Percentiles rank a stretch among this genome's conserved stretches.
These are phyloP conservation scores for Ophiosphaerella herpotricha DNA, from an alignment of 2,329 filamentous ascomycete species.

Conservation along the genomic window DNA sequence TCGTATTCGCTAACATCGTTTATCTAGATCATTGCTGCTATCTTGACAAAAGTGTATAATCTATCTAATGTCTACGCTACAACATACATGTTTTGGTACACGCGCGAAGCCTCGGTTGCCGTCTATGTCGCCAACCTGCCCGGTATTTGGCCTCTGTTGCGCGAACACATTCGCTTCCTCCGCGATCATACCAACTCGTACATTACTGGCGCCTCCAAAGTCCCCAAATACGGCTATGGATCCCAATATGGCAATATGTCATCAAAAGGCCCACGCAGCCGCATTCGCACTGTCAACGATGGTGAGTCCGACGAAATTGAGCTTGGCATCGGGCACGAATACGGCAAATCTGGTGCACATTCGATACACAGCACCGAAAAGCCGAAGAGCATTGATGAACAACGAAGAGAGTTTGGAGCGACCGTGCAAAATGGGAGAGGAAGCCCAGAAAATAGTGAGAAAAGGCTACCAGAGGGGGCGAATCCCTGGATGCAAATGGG, in stretches of 20 bases:
- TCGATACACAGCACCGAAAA: constrained; percentile 13
- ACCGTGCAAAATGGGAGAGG: constrained; percentile 3
- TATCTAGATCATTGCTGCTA: constrained; percentile 44
- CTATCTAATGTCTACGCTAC: constrained; percentile 48
- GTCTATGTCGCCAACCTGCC: constrained; percentile 60
- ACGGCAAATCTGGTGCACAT: constrained; percentile 11
- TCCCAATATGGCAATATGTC: constrained; percentile 26
- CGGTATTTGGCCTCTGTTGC: constrained; percentile 58
- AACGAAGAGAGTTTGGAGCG: constrained; percentile 10
- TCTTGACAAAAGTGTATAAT: constrained; percentile 57
- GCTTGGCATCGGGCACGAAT: constrained; percentile 15
- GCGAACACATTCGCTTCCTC: constrained; percentile 47
- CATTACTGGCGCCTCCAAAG: constrained; percentile 9
- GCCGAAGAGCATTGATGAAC: neutral
- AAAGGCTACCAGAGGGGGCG: constrained; percentile 9
- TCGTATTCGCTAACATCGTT: constrained; percentile 3
- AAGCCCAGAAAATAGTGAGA: constrained; percentile 28
- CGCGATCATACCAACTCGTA: constrained; percentile 28
- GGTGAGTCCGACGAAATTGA: constrained; percentile 29
- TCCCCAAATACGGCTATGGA: constrained; percentile 23
- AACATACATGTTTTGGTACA: constrained; percentile 56
- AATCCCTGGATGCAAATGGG: constrained; percentile 15
- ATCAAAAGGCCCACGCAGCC: constrained; percentile 11
- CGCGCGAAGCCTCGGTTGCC: constrained; percentile 58
- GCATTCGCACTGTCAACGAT: constrained; percentile 9